A percentile compares a stretch with the other conserved stretches of the same genome.
Evolutionary conservation across 495 filamentous ascomycete species (phyloP).

Genomic region (Podospora sp.): DNA sequence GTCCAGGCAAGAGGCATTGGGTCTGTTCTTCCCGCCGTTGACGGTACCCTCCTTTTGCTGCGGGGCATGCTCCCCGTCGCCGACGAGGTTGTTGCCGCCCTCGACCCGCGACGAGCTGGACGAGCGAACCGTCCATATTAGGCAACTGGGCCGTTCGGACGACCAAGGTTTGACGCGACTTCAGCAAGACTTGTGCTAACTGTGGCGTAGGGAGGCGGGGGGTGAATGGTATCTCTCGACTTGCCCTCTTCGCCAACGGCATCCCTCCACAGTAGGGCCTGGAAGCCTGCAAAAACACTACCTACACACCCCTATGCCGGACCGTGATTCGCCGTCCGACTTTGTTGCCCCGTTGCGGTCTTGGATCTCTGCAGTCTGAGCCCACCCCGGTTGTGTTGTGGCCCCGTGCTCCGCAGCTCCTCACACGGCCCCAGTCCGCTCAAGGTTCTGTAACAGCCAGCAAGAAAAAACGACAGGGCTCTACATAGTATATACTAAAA

Average conservation of each 20-base stretch:
- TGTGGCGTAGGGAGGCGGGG: conserved; percentile 13
- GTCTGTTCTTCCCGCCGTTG: not conserved
- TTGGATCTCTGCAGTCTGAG: conserved; percentile 31
- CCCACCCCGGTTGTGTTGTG: conserved; percentile 27
- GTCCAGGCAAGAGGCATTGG: not conserved
- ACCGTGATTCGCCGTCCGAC: conserved; percentile 26
- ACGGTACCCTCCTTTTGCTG: not conserved
- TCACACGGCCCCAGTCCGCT: conserved; percentile 35
- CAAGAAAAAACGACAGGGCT: conserved; percentile 30
- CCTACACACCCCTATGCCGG: conserved; percentile 23
- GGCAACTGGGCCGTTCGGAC: conserved; percentile 16
- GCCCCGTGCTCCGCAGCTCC: conserved; percentile 27
- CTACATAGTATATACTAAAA: conserved; percentile 33
- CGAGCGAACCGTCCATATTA: conserved; percentile 17
- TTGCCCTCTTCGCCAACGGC: conserved; percentile 12
- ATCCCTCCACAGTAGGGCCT: conserved; percentile 1
- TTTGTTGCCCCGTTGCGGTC: conserved; percentile 22
- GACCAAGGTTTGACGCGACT: conserved; percentile 8
- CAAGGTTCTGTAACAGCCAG: conserved; percentile 32
- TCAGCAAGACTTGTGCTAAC: conserved; percentile 14
- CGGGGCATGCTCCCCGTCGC: no score
- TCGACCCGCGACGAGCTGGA: not conserved
- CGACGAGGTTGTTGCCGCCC: no score
- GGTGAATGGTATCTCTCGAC: conserved; percentile 22
- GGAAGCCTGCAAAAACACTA: conserved; percentile 18